Base-by-base conservation (phyloP, 164 flowering plant species). In the Piper betle region DNA sequence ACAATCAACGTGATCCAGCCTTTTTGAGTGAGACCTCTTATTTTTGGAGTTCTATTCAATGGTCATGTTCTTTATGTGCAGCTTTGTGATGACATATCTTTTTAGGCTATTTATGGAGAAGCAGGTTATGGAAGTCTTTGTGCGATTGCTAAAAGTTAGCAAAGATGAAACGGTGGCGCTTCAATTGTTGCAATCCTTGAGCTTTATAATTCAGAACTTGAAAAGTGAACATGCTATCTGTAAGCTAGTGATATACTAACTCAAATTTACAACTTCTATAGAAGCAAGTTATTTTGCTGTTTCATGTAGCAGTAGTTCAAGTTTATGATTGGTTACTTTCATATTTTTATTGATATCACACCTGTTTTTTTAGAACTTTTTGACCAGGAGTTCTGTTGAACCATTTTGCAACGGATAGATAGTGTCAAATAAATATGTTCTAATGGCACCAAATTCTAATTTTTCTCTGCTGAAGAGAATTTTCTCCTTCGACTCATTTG, bases 191-290 rank as follows among this genome's bases (percentile, higher is more conserved):
- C 99, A 94, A 77, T 88, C 99, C 62, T 73, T 88, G 77, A 84
- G 97, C 80, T 91, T 94, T 69, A 85, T 94, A 91, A 94, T 94
- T 53, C 97, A 94, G 69, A 94, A 94, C 71, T 66, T 94, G 42
- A 88, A 78, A 83, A 84, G 69, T 73, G 99, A 94, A 64, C 99
- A 82, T 73, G 91, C 99, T 50, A 88, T 94, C 46, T 94, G 99
- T 94, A 77, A 88, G 96, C 78, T 64, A 42, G 15, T 63, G 39
- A 8, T 56, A 42, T 62, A 46, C 37, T 65, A 25, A 43, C 40
- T 43, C 39, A n/a, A n/a, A n/a, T n/a, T n/a, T n/a, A n/a, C n/a
- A n/a, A n/a, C n/a, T n/a, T n/a, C 15, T 2, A 39, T 37, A 25
- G 6, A n/a, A 54, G 17, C 60, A 20, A 1, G 62, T 6, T 39